Base-by-base conservation (phyloP, 352 stramenopile species). In the Globisporangium paddicum region DNA sequence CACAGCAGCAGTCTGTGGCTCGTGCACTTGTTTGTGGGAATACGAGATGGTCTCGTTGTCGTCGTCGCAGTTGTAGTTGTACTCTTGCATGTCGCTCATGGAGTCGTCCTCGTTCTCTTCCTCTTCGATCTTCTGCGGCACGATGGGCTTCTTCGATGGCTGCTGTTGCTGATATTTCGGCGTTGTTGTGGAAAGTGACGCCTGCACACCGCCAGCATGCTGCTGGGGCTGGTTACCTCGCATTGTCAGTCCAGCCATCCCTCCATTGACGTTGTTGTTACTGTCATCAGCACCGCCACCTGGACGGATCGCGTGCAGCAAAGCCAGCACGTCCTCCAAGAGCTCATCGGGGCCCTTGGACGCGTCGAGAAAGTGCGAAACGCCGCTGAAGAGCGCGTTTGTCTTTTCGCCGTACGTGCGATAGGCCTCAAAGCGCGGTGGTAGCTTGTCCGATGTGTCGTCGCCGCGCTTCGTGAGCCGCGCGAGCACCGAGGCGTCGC, bases 371-470 rank as follows among this genome's bases (percentile, higher is more conserved):
- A 60, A 65, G 54, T 86, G 73, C 28, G 73, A 66, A 9, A 85
- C 60, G n/a, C 34, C 56, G 25, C 51, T 37, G 44, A 83, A 88
- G 7, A 80, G 45, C 1, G 64, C 61, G 46, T 86, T 88, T 13
- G 73, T 90, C 11, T 70, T 60, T 18, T 85, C 70, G 16, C 79
- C 79, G 54, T 89, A 83, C 42, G 66, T 69, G 2, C 63, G 66
- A 47, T 90, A 93, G 0, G 82, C 82, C 50, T 89, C 75, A 34
- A 93, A 79, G 18, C 82, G 75, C 16, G 82, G 73, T 3, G 68
- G 64, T 5, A 93, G 65, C 32, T 76, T 79, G 23, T 87, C 80
- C 9, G 64, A 56, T 1, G 61, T 64, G 58, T 93, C 82, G 58
- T 93, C 82, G 1, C 75, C 67, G 4, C 82, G 66, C 54, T 70